Percentiles rank a stretch among this genome's conserved stretches.
phyloP scores from a whole-genome alignment of 164 flowering plant genomes.

The Sextonia rubra region DNA sequence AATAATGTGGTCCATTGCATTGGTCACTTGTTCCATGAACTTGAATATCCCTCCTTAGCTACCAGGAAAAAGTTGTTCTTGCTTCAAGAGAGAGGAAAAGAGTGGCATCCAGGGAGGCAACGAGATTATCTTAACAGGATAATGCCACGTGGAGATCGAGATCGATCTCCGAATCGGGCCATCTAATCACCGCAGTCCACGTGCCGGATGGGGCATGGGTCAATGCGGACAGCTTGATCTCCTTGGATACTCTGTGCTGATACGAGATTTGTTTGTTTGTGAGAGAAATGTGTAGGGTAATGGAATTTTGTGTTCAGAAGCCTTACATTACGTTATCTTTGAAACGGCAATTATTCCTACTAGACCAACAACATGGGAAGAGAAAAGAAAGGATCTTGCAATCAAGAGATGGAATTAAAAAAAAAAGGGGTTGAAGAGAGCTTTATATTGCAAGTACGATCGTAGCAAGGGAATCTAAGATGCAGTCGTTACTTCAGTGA shows the following conservation, averaged over 20 bases:
- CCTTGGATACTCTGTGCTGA: slow-evolving; percentile 1
- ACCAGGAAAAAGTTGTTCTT: background rate
- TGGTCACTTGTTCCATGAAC: slow-evolving; percentile 7
- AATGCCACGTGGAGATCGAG: background rate
- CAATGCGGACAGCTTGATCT: background rate
- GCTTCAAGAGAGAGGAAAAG: background rate
- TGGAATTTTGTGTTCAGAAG: background rate
- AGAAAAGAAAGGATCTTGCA: background rate
- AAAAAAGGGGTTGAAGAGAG: background rate
- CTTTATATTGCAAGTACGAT: background rate
- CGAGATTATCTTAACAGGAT: background rate
- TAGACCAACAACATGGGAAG: slow-evolving; percentile 4
- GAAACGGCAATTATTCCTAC: slow-evolving; percentile 8
- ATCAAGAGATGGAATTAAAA: background rate
- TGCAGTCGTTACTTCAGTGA: no score
- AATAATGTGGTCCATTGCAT: slow-evolving; percentile 10
- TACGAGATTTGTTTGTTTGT: slow-evolving; percentile 5
- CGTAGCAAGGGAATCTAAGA: no score
- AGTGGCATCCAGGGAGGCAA: background rate
- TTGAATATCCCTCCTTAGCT: background rate
- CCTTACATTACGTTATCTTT: slow-evolving; percentile 4
- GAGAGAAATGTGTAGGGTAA: background rate
- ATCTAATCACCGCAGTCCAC: background rate
- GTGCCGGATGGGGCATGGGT: background rate
- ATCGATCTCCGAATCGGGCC: background rate